Percentiles rank a stretch among this genome's conserved stretches.
These are phyloP conservation scores for Aureobasidium sp. DNA, from an alignment of 2,329 filamentous ascomycete species.

Conservation along the genomic window DNA sequence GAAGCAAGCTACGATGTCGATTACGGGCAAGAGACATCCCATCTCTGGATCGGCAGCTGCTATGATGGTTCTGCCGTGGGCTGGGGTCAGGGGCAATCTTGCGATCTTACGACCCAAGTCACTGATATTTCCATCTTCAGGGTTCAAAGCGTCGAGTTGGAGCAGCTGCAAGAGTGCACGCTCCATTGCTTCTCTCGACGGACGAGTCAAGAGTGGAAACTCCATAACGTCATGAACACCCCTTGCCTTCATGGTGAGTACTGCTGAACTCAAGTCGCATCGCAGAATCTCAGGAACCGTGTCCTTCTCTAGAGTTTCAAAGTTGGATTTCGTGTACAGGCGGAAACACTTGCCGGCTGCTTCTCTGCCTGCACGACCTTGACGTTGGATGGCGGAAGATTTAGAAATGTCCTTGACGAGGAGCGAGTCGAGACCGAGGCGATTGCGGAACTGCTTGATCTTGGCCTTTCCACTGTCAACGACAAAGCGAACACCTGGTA, in stretches of 20 bases:
- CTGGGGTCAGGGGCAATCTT: conserved; percentile 71
- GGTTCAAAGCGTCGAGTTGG: conserved; percentile 64
- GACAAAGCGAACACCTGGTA: conserved; percentile 84
- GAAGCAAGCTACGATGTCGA: conserved; percentile 70
- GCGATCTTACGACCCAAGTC: conserved; percentile 68
- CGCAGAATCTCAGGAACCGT: conserved; percentile 85
- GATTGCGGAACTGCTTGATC: conserved; percentile 79
- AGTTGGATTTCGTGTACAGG: conserved; percentile 76
- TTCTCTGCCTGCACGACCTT: conserved; percentile 88
- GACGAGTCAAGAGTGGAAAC: conserved; percentile 80
- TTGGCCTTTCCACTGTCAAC: conserved; percentile 92
- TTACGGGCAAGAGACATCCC: conserved; percentile 69
- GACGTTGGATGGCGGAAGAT: conserved; percentile 84
- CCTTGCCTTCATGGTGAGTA: conserved; percentile 88
- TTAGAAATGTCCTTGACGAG: conserved; percentile 85
- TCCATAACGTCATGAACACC: conserved; percentile 72
- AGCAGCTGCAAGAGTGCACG: conserved; percentile 75
- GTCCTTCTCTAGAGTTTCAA: conserved; percentile 58
- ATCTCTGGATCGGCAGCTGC: conserved; percentile 63
- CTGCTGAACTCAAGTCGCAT: conserved; percentile 76
- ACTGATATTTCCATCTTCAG: conserved; percentile 63
- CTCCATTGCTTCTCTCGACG: conserved; percentile 67
- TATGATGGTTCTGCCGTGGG: conserved; percentile 73
- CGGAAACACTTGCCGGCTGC: conserved; percentile 82
- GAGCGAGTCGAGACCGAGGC: conserved; percentile 81